A percentile compares a stretch with the other conserved stretches of the same genome.
Conservation (phyloP, 2,329 filamentous ascomycete species). For the Phaeosphaeria sp. region DNA sequence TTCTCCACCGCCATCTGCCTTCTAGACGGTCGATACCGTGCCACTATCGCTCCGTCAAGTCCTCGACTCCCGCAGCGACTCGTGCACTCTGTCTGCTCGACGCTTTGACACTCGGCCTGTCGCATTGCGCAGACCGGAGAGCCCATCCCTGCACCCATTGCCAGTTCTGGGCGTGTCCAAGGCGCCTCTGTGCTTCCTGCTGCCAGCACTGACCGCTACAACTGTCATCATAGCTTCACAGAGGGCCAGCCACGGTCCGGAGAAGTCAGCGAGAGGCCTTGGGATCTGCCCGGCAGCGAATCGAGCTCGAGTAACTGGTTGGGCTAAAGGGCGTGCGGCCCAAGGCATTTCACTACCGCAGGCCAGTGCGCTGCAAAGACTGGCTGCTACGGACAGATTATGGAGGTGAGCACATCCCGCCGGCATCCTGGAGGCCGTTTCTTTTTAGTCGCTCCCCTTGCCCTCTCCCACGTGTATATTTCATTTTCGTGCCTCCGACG, state of each 20-base stretch:
- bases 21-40: conserved; percentile 15
- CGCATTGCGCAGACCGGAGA: conserved; percentile 8
- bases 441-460: conserved; percentile 22
- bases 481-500: conserved; percentile 9
- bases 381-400: conserved; percentile 32
- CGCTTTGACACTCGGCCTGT: conserved; percentile 9
- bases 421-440: conserved; percentile 14
- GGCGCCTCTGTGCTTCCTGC: conserved; percentile 9
- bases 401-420: conserved; percentile 43
- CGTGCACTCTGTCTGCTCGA: conserved; percentile 11
- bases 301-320: neutral
- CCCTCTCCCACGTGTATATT: conserved; percentile 14
- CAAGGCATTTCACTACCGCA: conserved; percentile 32
- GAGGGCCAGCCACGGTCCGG: conserved; percentile 5
- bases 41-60: conserved; percentile 17
- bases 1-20: conserved; percentile 12
- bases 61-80: conserved; percentile 17
- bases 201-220: conserved; percentile 12
- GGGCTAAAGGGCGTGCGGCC: conserved; percentile 14
- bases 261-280: conserved; percentile 1
- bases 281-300: neutral
- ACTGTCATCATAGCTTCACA: conserved; percentile 4
- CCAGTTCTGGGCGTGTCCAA: conserved; percentile 13
- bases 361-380: conserved; percentile 37
- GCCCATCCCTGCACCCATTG: conserved; percentile 14